These are phyloP conservation scores for Sonneratia caseolaris DNA, from an alignment of 345 rosid genomes.

Conservation along the genomic window DNA sequence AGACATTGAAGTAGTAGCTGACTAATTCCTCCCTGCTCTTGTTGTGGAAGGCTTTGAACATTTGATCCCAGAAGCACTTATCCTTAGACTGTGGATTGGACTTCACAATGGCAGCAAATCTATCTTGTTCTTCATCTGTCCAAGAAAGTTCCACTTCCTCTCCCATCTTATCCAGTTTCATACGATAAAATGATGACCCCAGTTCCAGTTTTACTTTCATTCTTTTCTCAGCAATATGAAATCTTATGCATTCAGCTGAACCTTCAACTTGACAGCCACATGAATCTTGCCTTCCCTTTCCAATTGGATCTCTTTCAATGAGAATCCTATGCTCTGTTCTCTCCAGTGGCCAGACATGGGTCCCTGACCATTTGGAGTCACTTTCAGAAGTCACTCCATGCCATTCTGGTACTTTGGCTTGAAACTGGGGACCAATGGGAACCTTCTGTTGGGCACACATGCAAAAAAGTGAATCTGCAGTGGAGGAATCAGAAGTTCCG, in stretches of 20 bases:
- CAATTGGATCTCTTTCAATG: constrained; percentile 79
- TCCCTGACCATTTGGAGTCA: constrained; percentile 74
- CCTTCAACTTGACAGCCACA: constrained; percentile 63
- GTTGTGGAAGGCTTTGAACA: constrained; percentile 27
- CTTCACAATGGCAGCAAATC: constrained; percentile 34
- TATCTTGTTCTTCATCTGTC: constrained; percentile 45
- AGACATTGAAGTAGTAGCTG: constrained; percentile 70
- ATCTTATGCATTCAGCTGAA: constrained; percentile 66
- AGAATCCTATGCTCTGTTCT: constrained; percentile 22
- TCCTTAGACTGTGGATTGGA: constrained; percentile 26
- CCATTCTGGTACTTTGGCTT: constrained; percentile 75
- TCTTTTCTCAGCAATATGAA: constrained; percentile 48
- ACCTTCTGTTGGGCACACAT: constrained; percentile 23
- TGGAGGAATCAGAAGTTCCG: constrained; percentile 15
- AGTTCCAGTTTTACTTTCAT: constrained; percentile 50
- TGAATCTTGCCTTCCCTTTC: constrained; percentile 69
- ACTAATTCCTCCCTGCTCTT: constrained; percentile 53
- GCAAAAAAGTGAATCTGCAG: constrained; percentile 25
- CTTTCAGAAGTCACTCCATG: constrained; percentile 33
- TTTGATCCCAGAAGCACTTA: constrained; percentile 38
- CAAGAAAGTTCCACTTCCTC: constrained; percentile 49
- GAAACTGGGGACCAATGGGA: constrained; percentile 54
- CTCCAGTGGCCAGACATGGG: constrained; percentile 58
- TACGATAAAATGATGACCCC: constrained; percentile 49
- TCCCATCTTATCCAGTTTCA: constrained; percentile 68